Evolutionary conservation across 2,329 filamentous ascomycete genomes (phyloP).

Genomic region (Fusarium tjaetaba): DNA sequence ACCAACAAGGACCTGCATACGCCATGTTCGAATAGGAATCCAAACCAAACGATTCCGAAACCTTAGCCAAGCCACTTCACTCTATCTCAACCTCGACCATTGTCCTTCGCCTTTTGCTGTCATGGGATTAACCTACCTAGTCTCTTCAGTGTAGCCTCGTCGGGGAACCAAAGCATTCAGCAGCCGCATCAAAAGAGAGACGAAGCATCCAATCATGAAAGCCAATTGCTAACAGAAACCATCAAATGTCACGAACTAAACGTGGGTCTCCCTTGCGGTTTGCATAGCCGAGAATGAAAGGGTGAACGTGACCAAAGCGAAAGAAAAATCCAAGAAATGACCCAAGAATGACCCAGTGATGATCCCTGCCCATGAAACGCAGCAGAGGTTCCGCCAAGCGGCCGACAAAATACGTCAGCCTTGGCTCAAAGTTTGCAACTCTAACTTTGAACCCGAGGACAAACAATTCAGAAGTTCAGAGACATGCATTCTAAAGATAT

Average conservation of each 20-base stretch:
- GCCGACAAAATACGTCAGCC: slow-evolving; percentile 31
- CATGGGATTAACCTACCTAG: slow-evolving; percentile 17
- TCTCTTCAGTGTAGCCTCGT: background rate
- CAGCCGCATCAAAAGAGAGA: background rate
- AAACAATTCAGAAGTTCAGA: background rate
- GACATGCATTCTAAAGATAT: background rate
- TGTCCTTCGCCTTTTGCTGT: background rate
- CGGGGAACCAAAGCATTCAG: background rate
- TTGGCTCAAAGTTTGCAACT: background rate
- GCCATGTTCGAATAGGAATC: background rate
- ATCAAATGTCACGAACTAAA: slow-evolving; percentile 1
- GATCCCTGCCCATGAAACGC: background rate
- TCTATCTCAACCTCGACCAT: background rate
- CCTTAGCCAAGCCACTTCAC: slow-evolving; percentile 21
- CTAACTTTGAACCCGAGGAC: background rate
- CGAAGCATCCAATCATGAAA: slow-evolving; percentile 32
- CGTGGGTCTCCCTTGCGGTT: slow-evolving; percentile 14
- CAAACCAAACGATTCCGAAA: slow-evolving; percentile 24
- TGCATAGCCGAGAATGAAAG: slow-evolving; percentile 18
- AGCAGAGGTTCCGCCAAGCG: slow-evolving; percentile 17
- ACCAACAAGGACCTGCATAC: background rate
- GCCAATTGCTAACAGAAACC: slow-evolving; percentile 33
- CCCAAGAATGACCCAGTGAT: slow-evolving; percentile 25
- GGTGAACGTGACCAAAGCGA: slow-evolving; percentile 19
- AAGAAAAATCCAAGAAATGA: slow-evolving; percentile 19